Evolutionary conservation across 306 rosid genomes (phyloP).

Genomic region (Vicia sativa): DNA sequence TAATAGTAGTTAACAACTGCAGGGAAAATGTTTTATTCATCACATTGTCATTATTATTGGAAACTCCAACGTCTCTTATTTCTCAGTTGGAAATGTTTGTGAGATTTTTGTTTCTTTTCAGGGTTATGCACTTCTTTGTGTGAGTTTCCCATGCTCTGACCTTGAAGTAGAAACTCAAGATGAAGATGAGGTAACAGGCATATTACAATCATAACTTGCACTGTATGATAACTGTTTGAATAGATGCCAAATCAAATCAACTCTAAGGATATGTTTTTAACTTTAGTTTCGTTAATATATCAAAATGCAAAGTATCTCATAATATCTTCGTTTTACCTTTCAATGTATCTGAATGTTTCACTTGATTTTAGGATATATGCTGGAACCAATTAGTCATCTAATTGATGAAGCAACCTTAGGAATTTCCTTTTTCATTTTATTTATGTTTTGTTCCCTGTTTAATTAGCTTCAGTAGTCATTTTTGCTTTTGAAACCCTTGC

Average conservation of each 20-base stretch:
- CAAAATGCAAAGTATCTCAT: not conserved
- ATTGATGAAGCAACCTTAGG: not conserved
- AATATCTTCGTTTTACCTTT: not conserved
- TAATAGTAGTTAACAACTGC: slow-evolving; percentile 4
- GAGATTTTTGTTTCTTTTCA: slow-evolving; percentile 45
- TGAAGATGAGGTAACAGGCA: slow-evolving; percentile 86
- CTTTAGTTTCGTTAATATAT: not conserved
- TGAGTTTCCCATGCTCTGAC: slow-evolving; percentile 88
- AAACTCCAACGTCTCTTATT: slow-evolving; percentile 14
- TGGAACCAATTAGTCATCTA: slow-evolving; percentile 16
- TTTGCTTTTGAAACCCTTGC: not conserved
- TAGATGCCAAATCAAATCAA: slow-evolving; percentile 1
- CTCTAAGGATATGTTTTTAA: not conserved
- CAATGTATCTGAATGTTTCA: not conserved
- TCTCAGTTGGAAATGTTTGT: slow-evolving; percentile 24
- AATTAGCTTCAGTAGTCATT: not conserved
- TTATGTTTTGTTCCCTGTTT: not conserved
- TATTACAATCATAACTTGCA: slow-evolving; percentile 17
- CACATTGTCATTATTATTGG: not conserved
- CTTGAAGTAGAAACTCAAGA: slow-evolving; percentile 98
- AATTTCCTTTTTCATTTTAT: slow-evolving; percentile 14
- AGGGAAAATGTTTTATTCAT: slow-evolving; percentile 2
- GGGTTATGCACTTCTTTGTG: slow-evolving; percentile 99
- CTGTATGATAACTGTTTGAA: slow-evolving; percentile 25
- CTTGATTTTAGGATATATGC: not conserved